Conservation (phyloP, 805 yeast species). For the Yamadazyma sp. region DNA sequence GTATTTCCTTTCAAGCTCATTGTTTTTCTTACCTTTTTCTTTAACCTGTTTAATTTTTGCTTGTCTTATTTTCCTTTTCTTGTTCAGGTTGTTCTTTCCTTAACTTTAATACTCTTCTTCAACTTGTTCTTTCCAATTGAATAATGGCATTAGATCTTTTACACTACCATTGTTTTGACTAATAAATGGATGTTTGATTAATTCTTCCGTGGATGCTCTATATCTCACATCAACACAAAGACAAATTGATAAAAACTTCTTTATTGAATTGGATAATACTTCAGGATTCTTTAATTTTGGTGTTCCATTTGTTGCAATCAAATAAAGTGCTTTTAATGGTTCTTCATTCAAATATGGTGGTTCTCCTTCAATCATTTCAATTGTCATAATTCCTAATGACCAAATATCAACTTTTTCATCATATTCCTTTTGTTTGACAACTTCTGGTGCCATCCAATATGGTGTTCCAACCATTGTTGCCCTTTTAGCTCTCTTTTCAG, state of each 20-base stretch:
- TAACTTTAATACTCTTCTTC: no score
- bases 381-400: constrained; percentile 83
- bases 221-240: constrained; percentile 90
- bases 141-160: constrained; percentile 54
- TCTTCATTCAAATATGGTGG: constrained; percentile 82
- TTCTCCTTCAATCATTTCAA: constrained; percentile 84
- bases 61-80: no score
- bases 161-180: constrained; percentile 58
- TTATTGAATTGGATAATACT: constrained; percentile 66
- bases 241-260: constrained; percentile 85
- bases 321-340: constrained; percentile 70
- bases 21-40: no score
- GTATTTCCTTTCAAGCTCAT: no score
- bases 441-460: constrained; percentile 91
- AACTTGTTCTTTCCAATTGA: constrained; percentile 22
- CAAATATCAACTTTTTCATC: constrained; percentile 82
- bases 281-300: constrained; percentile 73
- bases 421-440: constrained; percentile 73
- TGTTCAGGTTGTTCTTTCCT: no score
- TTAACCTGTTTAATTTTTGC: no score
- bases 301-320: constrained; percentile 79
- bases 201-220: constrained; percentile 87
- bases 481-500: constrained; percentile 67
- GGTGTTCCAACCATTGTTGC: constrained; percentile 90
- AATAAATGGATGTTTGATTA: constrained; percentile 73